A percentile compares a stretch with the other conserved stretches of the same genome.
Conservation (phyloP, 257 asterid species). For the Perilla frutescens region DNA sequence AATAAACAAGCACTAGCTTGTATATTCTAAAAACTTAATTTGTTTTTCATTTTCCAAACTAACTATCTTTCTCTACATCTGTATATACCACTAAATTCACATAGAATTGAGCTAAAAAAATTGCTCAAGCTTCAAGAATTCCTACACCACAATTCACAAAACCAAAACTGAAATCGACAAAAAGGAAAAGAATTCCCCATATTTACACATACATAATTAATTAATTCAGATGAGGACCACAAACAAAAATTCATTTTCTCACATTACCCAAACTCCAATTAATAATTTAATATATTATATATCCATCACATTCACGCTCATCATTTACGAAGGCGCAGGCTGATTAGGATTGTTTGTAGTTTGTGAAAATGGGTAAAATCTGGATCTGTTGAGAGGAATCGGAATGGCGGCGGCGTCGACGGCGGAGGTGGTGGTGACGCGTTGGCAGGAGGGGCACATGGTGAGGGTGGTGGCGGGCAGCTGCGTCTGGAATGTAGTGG, state of each 20-base stretch:
- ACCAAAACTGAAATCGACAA: not conserved
- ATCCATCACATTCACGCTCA: constrained; percentile 26
- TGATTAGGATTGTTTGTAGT: constrained; percentile 44
- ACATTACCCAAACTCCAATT: too few relatives aligned
- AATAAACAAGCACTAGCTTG: not conserved
- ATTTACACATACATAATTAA: constrained; percentile 23
- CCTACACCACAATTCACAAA: constrained; percentile 6
- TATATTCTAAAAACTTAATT: too few relatives aligned
- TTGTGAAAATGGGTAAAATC: constrained; percentile 56
- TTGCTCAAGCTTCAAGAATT: constrained; percentile 3
- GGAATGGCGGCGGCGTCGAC: constrained; percentile 28
- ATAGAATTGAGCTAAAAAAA: constrained; percentile 31
- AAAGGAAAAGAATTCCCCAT: constrained; percentile 1
- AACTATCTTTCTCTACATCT: not conserved
- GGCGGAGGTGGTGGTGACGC: constrained; percentile 58
- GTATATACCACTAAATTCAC: constrained; percentile 38
- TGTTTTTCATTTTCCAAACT: too few relatives aligned
- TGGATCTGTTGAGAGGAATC: constrained; percentile 43
- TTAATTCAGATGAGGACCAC: too few relatives aligned
- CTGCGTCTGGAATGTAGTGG: constrained; percentile 65
- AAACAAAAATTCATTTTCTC: too few relatives aligned
- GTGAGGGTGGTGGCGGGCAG: constrained; percentile 78
- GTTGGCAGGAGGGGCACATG: constrained; percentile 85
- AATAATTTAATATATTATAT: too few relatives aligned
- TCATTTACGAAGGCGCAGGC: constrained; percentile 48